A percentile compares a stretch with the other conserved stretches of the same genome.
Evolutionary conservation across 352 stramenopile genomes (phyloP).

Genomic region (Phytophthora brassicae): DNA sequence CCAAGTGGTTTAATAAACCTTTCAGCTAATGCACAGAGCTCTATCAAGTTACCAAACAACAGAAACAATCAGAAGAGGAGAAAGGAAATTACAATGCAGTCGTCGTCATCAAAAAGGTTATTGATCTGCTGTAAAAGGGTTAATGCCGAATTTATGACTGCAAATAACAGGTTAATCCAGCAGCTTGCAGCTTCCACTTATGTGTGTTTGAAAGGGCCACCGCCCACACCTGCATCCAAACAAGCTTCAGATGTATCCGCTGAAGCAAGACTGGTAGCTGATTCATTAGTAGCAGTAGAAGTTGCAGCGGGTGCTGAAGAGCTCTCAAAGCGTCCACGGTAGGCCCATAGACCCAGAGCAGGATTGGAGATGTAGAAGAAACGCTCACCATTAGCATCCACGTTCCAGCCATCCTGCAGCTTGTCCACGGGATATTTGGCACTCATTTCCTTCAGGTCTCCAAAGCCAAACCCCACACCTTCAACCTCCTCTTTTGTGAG

Average conservation of each 20-base stretch:
- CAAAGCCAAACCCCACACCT: conserved; percentile 92
- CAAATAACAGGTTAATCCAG: conserved; percentile 1
- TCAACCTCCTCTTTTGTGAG: conserved; percentile 94
- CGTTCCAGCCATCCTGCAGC: conserved; percentile 94
- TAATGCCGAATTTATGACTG: background rate
- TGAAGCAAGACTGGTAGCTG: conserved; percentile 35
- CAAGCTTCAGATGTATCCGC: conserved; percentile 55
- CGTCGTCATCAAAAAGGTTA: too few relatives aligned
- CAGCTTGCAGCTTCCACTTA: too few relatives aligned
- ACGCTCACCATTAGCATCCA: conserved; percentile 73
- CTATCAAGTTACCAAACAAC: conserved; percentile 19
- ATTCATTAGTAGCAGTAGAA: conserved; percentile 11
- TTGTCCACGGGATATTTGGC: conserved; percentile 78
- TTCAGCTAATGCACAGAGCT: background rate
- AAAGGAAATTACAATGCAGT: conserved; percentile 38
- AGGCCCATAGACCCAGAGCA: conserved; percentile 95
- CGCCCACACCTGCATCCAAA: conserved; percentile 70
- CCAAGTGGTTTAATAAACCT: background rate
- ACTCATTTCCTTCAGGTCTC: conserved; percentile 83
- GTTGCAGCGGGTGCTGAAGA: conserved; percentile 23
- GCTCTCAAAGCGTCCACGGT: conserved; percentile 75
- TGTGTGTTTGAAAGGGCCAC: conserved; percentile 70
- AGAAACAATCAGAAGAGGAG: conserved; percentile 14
- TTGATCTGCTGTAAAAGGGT: too few relatives aligned
- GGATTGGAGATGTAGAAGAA: conserved; percentile 98